phyloP scores from a whole-genome alignment of 1,284 basidiomycete species.

The Irpex lacteus region DNA sequence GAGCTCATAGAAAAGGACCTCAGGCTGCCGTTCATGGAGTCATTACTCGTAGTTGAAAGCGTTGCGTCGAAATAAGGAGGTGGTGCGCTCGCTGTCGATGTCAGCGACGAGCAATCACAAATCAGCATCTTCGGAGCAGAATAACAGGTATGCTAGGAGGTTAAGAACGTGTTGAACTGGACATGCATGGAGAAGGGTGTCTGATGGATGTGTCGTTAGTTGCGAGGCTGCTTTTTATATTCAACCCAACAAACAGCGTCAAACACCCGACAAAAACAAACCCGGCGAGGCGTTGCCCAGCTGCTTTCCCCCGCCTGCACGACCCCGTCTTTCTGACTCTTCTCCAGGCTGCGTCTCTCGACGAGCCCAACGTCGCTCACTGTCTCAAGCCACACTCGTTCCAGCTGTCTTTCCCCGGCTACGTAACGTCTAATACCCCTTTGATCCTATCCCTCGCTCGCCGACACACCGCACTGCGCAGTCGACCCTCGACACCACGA shows the following conservation, averaged over 20 bases:
- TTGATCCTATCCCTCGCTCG: too few relatives aligned
- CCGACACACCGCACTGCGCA: constrained; percentile 11
- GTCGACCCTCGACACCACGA: not conserved
- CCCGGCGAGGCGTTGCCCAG: not conserved
- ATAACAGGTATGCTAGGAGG: too few relatives aligned
- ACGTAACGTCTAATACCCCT: not conserved
- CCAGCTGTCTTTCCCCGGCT: not conserved
- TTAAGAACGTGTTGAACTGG: too few relatives aligned
- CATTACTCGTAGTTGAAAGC: not conserved
- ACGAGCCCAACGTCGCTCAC: constrained; percentile 14
- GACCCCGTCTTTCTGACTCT: not conserved
- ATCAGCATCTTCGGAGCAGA: not conserved
- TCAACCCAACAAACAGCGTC: not conserved
- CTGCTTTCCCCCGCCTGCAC: not conserved
- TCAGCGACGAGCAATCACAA: not conserved
- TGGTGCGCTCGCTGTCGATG: not conserved
- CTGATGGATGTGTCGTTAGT: not conserved
- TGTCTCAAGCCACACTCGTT: constrained; percentile 5
- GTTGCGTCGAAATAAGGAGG: not conserved
- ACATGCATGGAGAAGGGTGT: not conserved
- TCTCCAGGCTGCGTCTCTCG: not conserved
- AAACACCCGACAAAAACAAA: not conserved
- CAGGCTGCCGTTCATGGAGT: not conserved
- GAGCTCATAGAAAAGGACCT: not conserved
- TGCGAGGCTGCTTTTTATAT: not conserved